A percentile compares a stretch with the other conserved stretches of the same genome.
These are phyloP conservation scores for Vanrija pseudolonga DNA, from an alignment of 1,284 basidiomycete genomes.

Conservation along the genomic window DNA sequence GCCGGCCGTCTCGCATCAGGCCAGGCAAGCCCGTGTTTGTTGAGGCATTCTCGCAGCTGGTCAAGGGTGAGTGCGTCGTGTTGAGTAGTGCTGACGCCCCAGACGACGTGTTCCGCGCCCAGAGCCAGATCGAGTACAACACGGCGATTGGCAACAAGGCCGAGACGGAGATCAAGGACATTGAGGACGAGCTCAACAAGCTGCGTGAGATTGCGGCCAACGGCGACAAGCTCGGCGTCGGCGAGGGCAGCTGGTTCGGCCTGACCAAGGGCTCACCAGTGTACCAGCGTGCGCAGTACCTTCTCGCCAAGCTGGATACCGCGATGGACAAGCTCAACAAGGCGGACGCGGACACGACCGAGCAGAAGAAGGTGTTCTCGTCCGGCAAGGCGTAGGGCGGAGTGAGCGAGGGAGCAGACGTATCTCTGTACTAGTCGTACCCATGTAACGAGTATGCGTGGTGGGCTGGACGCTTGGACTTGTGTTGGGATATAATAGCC, in stretches of 20 bases:
- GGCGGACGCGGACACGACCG: slow-evolving; percentile 65
- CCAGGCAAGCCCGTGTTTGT: slow-evolving; percentile 88
- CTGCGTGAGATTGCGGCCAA: slow-evolving; percentile 59
- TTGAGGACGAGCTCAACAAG: slow-evolving; percentile 69
- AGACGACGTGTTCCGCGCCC: slow-evolving; percentile 78
- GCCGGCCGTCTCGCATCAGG: slow-evolving; percentile 75
- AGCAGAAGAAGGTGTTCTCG: slow-evolving; percentile 60
- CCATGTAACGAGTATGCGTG: too few species aligned
- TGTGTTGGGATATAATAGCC: too few species aligned
- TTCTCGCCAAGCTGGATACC: slow-evolving; percentile 69
- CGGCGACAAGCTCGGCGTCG: slow-evolving; percentile 37
- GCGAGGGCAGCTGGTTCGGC: slow-evolving; percentile 36
- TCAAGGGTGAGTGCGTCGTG: slow-evolving; percentile 59
- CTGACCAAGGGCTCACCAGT: slow-evolving; percentile 55
- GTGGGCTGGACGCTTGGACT: too few species aligned
- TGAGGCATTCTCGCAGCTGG: slow-evolving; percentile 76
- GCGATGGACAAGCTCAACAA: slow-evolving; percentile 64
- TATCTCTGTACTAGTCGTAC: not conserved
- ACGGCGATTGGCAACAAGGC: slow-evolving; percentile 64
- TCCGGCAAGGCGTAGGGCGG: not conserved
- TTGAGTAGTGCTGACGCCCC: slow-evolving; percentile 1
- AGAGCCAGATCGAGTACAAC: slow-evolving; percentile 76
- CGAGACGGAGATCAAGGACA: slow-evolving; percentile 63
- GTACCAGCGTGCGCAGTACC: slow-evolving; percentile 62
- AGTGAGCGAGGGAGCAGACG: not conserved